A percentile compares a stretch with the other conserved stretches of the same genome.
Evolutionary conservation across 345 rosid species (phyloP).

Genomic region (Draba incana): DNA sequence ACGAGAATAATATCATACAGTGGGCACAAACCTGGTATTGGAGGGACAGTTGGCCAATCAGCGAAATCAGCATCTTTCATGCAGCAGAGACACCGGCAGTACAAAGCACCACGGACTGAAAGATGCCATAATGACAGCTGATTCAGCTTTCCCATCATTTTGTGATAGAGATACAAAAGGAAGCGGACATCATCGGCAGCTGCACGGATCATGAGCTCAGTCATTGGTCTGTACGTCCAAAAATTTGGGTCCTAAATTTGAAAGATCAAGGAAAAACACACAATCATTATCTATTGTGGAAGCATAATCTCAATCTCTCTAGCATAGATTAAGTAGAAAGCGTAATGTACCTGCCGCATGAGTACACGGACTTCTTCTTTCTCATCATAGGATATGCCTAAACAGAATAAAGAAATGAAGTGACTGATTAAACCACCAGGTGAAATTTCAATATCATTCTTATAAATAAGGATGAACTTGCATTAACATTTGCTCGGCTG

Average conservation of each 20-base stretch:
- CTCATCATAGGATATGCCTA: constrained; percentile 85
- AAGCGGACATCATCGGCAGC: constrained; percentile 98
- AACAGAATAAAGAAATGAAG: constrained; percentile 27
- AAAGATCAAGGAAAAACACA: constrained; percentile 5
- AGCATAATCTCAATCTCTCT: not conserved
- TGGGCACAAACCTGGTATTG: constrained; percentile 68
- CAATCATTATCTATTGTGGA: constrained; percentile 1
- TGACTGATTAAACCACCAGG: constrained; percentile 2
- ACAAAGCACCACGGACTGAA: constrained; percentile 76
- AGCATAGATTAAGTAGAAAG: not conserved
- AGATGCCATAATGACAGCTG: constrained; percentile 77
- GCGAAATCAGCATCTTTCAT: constrained; percentile 64
- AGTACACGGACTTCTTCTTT: constrained; percentile 94
- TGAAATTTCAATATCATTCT: constrained; percentile 12
- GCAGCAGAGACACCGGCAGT: constrained; percentile 86
- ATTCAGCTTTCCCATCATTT: constrained; percentile 79
- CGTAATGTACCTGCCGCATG: constrained; percentile 73
- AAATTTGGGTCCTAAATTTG: constrained; percentile 76
- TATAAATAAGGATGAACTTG: constrained; percentile 31
- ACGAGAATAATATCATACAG: not conserved
- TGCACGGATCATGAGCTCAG: constrained; percentile 88
- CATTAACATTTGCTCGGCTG: constrained; percentile 33
- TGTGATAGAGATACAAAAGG: constrained; percentile 73
- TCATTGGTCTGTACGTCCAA: constrained; percentile 84
- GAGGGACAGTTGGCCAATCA: constrained; percentile 77